Evolutionary conservation across 495 filamentous ascomycete genomes (phyloP).

Genomic region (Neurospora cerealis): DNA sequence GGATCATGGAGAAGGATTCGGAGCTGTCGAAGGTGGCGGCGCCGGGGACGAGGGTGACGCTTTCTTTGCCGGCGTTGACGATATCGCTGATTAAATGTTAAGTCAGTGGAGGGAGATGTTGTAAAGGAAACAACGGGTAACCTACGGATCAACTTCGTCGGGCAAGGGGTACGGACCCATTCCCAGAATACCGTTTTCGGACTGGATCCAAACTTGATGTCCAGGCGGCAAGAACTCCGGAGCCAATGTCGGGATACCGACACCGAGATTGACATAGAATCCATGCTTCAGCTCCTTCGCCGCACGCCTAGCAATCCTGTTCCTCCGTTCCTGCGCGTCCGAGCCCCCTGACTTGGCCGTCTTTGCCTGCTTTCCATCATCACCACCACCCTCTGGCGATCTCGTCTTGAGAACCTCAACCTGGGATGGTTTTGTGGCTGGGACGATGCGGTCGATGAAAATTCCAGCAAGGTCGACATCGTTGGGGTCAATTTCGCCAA

Average conservation of each 20-base stretch:
- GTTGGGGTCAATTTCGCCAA: conserved; percentile 47
- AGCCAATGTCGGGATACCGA: conserved; percentile 55
- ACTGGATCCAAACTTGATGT: conserved; percentile 47
- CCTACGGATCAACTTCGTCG: conserved; percentile 41
- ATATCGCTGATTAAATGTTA: conserved; percentile 33
- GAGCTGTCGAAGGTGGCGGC: conserved; percentile 48
- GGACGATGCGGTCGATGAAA: conserved; percentile 54
- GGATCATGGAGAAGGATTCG: conserved; percentile 54
- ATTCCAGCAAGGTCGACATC: conserved; percentile 53
- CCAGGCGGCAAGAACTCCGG: conserved; percentile 42
- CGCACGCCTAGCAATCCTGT: conserved; percentile 49
- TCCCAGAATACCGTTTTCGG: conserved; percentile 52
- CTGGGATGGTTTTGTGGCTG: conserved; percentile 40
- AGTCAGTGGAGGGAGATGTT: too few species aligned
- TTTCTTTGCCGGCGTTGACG: conserved; percentile 55
- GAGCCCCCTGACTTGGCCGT: conserved; percentile 7
- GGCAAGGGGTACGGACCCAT: conserved; percentile 52
- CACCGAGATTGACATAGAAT: conserved; percentile 58
- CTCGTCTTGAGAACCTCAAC: conserved; percentile 48
- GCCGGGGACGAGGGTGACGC: conserved; percentile 46
- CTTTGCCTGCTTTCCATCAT: conserved; percentile 2
- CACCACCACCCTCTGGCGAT: conserved; percentile 15
- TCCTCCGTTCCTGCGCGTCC: conserved; percentile 31
- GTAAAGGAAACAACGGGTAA: too few species aligned
- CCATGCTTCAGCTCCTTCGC: conserved; percentile 54